Evolutionary conservation across 2,329 filamentous ascomycete genomes (phyloP), one percentile per base, ranked within the genome.

Genomic region (Ilyonectria sp.): DNA sequence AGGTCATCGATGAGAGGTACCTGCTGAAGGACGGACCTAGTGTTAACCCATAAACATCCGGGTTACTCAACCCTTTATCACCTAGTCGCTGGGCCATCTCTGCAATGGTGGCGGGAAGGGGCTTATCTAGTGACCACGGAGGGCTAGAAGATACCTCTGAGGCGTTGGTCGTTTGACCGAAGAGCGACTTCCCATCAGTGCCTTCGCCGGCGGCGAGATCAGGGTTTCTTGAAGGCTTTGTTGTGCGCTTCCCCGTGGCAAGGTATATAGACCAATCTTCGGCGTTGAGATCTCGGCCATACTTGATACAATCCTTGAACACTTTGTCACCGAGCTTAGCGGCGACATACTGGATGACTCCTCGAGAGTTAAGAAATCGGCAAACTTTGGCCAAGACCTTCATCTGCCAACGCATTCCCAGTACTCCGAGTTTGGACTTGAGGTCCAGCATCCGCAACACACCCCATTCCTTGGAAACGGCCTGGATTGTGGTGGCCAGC

Each of bases 261-360:
- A 89, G 80, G 65, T 87, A 89, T 19, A 84, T 79, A 7, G 83
- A 80, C 88, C 89, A 90, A 69, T 91, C 89, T 23, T 86, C 85
- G 2, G 84, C 73, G 13, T 84, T 87, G 35, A 89, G 83, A 7
- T 90, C 87, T 50, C 88, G 82, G 53, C 86, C 79, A 63, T 86
- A 90, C 69, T 88, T 88, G 68, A 91, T 82, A 71, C 89, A 91
- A 71, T 91, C 88, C 70, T 89, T 90, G 79, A 87, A 90, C 6
- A 90, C 80, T 61, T 84, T 84, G 37, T 84, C 83, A 17, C 83
- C 81, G 11, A 89, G 85, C 43, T 84, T 85, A 5, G 88, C 88
- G 4, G 87, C 87, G 3, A 89, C 86, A 69, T 89, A 90, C 53
- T 85, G 84, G 21, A 90, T 82, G 31, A 87, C 83, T 6, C 88